Base-by-base conservation (phyloP, 1,284 basidiomycete species). In the Dichomitus squalens region DNA sequence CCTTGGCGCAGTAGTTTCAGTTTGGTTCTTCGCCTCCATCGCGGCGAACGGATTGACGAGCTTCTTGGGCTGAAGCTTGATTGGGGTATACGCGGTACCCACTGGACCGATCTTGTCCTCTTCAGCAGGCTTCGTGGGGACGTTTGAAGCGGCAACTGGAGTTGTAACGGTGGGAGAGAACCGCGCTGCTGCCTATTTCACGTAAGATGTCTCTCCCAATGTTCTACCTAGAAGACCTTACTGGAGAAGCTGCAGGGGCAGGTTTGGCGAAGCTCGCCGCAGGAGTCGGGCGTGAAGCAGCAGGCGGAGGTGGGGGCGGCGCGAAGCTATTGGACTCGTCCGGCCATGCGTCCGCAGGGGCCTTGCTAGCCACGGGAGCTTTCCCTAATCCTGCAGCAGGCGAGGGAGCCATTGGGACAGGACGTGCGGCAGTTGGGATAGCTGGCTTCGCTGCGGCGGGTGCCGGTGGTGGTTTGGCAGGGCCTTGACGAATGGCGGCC, bases 81-180 rank as follows among this genome's bases (percentile, higher is more conserved):
- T 93, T 1, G 95, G 95, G 1, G 87, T 91, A 72, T 95, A 97
- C 2, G 88, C 84, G 0, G 93, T 94, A 46, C 93, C 92, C 3
- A 92, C 87, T 2, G 90, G 90, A 1, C 79, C 89, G 65, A 95
- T 95, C 14, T 84, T 85, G 71, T 95, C 92, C 0, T 93, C 90
- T 57, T 86, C 84, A 0, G 77, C 73, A 18, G 91, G 90, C 66
- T 92, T 93, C 0, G 84, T 78, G 0, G 87, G 80, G 0, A 75
- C 67, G 44, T 74, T 78, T 1, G 86, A 81, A 1, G 84, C 59
- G 3, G 68, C 66, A 2, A 79, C 75, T 1, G 78, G 75, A 6
- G 79, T 66, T n/a, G 81, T 75, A 2, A 75, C 63, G 14, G 76
- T 63, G 3, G 74, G 68, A 4, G 72, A 67, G 49, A 67, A 49